Base-by-base conservation (phyloP, 2,329 filamentous ascomycete genomes). In the Westerdykella sp. region DNA sequence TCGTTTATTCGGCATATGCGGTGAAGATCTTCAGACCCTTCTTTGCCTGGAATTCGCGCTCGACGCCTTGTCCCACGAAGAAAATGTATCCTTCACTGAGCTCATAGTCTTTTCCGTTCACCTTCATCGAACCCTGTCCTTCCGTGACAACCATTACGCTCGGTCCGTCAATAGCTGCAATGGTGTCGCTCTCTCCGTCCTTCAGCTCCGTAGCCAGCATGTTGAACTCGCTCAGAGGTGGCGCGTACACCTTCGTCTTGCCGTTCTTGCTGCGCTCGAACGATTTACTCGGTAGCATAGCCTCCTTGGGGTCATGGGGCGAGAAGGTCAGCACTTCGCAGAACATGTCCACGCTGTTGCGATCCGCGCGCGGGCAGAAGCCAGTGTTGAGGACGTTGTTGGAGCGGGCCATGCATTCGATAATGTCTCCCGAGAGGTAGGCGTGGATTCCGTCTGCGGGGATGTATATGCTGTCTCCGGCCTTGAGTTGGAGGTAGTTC, bases 381-480 rank as follows among this genome's bases (percentile, higher is more conserved):
- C 85, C 84, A 0, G 78, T 80, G 62, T 85, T 86, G 39, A 89
- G 71, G 2, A 89, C 84, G 45, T 87, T 87, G 69, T 88, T 82
- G 15, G 76, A 81, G 6, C 83, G 76, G 1, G 84, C 84, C 84
- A 88, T 88, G 66, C 84, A 87, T 63, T 88, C 84, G 53, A 88
- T 79, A 40, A 88, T 86, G 58, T 87, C 80, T 3, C 85, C 85
- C 4, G 76, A 75, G 0, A 88, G 70, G 57, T 87, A 88, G 0
- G 84, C 84, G 57, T 88, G 83, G 42, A 87, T 84, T 4, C 82
- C 83, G 50, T 87, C 83, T 1, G 83, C 82, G 0, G 83, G 84
- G 13, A 88, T 83, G 59, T 78, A 86, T 40, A 88, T 74, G 7
- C 79, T 76, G 40, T 87, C 78, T 13, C 84, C 84, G 0, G 82